Conservation (phyloP, 345 rosid genomes). For the Melaleuca quinquenervia region DNA sequence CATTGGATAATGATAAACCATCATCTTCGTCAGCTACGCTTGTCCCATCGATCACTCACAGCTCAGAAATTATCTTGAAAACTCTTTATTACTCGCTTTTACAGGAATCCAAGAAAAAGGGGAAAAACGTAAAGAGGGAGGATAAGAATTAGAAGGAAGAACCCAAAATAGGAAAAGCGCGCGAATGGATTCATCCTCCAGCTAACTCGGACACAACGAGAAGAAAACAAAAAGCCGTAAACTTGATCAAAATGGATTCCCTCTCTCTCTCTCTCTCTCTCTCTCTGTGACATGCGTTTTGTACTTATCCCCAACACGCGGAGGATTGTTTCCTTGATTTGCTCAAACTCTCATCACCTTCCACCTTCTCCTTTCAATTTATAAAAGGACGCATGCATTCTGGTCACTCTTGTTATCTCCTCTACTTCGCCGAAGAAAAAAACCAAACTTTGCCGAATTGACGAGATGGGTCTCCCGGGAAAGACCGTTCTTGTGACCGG, state of each 20-base stretch:
- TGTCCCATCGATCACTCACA: neutral
- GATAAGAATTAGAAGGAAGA: neutral
- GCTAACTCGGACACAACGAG: neutral
- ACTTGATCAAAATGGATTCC: neutral
- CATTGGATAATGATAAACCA: neutral
- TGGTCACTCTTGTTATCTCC: neutral
- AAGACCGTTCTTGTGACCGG: slow-evolving; percentile 78
- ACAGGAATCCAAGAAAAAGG: neutral
- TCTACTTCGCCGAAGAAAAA: neutral
- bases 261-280: neutral
- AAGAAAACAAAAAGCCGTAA: neutral
- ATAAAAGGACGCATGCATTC: neutral
- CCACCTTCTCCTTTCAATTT: neutral
- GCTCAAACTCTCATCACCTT: neutral
- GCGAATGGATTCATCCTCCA: neutral
- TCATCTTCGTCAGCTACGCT: neutral
- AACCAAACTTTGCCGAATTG: neutral
- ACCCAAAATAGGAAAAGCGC: neutral
- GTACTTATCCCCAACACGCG: neutral
- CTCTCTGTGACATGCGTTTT: neutral
- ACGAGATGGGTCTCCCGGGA: neutral
- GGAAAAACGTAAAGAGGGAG: too few species aligned
- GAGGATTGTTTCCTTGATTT: neutral
- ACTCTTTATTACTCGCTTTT: neutral
- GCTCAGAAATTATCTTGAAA: neutral